phyloP scores from a whole-genome alignment of 495 filamentous ascomycete species.

The Aspergillus biplanus region DNA sequence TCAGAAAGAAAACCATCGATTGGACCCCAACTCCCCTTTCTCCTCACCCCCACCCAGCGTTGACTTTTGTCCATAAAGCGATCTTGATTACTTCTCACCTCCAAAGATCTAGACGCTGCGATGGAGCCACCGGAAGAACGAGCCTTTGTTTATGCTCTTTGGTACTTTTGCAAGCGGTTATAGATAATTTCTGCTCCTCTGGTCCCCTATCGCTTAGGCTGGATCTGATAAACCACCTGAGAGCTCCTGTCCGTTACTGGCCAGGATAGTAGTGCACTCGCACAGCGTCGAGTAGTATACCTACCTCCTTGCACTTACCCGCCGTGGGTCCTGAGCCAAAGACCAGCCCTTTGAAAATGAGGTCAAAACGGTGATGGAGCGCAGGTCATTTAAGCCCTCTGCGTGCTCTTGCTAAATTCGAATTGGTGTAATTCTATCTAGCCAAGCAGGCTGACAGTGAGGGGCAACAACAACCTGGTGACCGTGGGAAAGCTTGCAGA shows the following conservation, averaged over 20 bases:
- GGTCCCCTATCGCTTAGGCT: too few relatives aligned
- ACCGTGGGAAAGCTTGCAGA: slow-evolving; percentile 38
- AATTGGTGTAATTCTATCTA: neutral
- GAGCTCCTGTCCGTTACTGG: too few relatives aligned
- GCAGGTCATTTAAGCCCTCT: neutral
- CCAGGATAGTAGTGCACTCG: too few relatives aligned
- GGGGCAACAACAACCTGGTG: slow-evolving; percentile 34
- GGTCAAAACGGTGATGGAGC: neutral
- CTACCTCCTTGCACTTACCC: too few relatives aligned
- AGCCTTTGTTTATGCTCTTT: neutral
- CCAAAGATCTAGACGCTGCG: too few relatives aligned
- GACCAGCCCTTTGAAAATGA: neutral
- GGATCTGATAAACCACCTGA: neutral
- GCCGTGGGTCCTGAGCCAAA: too few relatives aligned
- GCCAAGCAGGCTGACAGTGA: slow-evolving; percentile 19
- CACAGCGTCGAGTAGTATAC: too few relatives aligned
- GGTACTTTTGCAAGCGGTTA: neutral
- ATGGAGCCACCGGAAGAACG: too few relatives aligned
- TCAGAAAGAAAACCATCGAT: neutral
- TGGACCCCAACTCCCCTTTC: neutral
- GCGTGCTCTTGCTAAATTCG: neutral
- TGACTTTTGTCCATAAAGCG: neutral
- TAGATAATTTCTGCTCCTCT: too few relatives aligned
- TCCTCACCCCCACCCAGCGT: neutral
- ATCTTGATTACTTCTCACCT: neutral